These are phyloP conservation scores for Massariosphaeria phaeospora DNA, from an alignment of 495 filamentous ascomycete genomes.

Conservation along the genomic window DNA sequence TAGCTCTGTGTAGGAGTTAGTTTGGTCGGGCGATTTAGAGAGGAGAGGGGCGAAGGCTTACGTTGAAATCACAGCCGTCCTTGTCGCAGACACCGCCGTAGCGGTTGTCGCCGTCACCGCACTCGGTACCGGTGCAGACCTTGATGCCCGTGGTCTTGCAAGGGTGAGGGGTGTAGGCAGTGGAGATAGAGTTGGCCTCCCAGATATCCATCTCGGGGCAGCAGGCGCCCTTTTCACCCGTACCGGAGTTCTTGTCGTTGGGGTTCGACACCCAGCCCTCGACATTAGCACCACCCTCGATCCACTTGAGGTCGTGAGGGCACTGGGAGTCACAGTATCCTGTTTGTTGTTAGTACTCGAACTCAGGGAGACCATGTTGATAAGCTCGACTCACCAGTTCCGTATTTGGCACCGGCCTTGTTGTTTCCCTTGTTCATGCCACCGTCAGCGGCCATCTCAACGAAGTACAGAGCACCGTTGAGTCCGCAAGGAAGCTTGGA, in stretches of 20 bases:
- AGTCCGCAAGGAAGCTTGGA: constrained; percentile 61
- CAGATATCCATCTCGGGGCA: constrained; percentile 37
- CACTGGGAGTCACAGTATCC: constrained; percentile 70
- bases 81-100: constrained; percentile 59
- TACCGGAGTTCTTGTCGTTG: constrained; percentile 58
- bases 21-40: background rate
- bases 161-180: constrained; percentile 41
- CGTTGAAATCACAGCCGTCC: constrained; percentile 62
- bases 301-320: constrained; percentile 48
- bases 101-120: constrained; percentile 40
- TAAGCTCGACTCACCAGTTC: constrained; percentile 44
- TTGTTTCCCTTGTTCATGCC: constrained; percentile 51
- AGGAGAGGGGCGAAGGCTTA: constrained; percentile 19
- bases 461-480: constrained; percentile 66
- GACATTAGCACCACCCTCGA: constrained; percentile 51
- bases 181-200: constrained; percentile 37
- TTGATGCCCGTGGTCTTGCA: constrained; percentile 33
- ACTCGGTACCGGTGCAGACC: constrained; percentile 27
- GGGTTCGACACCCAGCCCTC: constrained; percentile 56
- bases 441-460: constrained; percentile 57
- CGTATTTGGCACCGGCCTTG: constrained; percentile 59
- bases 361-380: background rate
- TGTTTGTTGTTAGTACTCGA: background rate
- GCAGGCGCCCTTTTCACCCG: constrained; percentile 46
- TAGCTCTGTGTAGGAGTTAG: constrained; percentile 38